Evolutionary conservation across 495 filamentous ascomycete genomes (phyloP).

Genomic region (Pyrenopolyporus hunteri): DNA sequence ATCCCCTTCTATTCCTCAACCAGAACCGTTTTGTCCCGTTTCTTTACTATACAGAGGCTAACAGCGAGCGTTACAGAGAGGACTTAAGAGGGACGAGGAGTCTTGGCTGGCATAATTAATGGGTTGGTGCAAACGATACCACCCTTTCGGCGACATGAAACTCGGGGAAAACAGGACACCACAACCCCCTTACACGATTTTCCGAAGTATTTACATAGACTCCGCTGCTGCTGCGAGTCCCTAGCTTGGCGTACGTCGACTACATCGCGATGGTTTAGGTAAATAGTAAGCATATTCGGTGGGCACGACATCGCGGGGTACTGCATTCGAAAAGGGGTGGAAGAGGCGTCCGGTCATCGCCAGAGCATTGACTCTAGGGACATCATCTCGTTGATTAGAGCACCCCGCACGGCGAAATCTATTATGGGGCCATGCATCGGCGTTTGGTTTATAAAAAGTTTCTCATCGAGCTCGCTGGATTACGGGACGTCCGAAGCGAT

Average conservation of each 20-base stretch:
- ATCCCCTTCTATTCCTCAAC: not conserved
- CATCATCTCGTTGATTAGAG: not conserved
- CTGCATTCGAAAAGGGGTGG: slow-evolving; percentile 31
- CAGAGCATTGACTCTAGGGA: not conserved
- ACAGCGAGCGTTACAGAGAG: slow-evolving; percentile 33
- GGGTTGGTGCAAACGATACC: not conserved
- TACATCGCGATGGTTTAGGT: not conserved
- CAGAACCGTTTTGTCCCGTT: not conserved
- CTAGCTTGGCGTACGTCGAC: slow-evolving; percentile 2
- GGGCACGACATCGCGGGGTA: slow-evolving; percentile 13
- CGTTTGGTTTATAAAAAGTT: slow-evolving; percentile 32
- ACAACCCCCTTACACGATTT: not conserved
- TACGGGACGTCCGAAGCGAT: slow-evolving; percentile 15
- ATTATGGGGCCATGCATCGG: slow-evolving; percentile 20
- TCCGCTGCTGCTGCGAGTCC: not conserved
- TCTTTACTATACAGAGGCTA: slow-evolving; percentile 3
- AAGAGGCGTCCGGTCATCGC: slow-evolving; percentile 8
- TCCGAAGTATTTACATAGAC: slow-evolving; percentile 10
- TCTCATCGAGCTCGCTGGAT: not conserved
- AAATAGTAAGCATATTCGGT: slow-evolving; percentile 19
- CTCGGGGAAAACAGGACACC: too few species aligned
- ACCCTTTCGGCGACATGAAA: not conserved
- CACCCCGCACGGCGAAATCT: not conserved
- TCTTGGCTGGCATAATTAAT: slow-evolving; percentile 52
- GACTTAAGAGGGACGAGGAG: slow-evolving; percentile 56